Evolutionary conservation across 2,329 filamentous ascomycete species (phyloP).

Genomic region (Paraphaeosphaeria sporulosa): DNA sequence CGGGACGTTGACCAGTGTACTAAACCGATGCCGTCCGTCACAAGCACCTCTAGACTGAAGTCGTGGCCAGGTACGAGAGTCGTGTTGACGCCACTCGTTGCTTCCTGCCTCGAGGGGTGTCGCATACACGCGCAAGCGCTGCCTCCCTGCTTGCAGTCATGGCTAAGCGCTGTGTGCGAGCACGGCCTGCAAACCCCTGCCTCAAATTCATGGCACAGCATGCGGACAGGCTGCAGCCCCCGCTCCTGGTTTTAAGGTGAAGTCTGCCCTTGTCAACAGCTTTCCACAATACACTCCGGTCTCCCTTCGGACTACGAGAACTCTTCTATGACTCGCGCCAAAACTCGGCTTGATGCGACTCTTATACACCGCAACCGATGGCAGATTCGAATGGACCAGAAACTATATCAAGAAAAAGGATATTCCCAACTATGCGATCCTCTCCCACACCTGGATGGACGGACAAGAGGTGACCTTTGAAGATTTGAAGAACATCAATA

Average conservation of each 20-base stretch:
- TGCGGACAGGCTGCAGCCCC: conserved; percentile 19
- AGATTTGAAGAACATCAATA: not conserved
- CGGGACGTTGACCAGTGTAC: no score
- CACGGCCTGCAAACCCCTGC: no score
- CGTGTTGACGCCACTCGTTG: no score
- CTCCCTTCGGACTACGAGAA: conserved; percentile 17
- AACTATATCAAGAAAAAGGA: not conserved
- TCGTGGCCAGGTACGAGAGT: no score
- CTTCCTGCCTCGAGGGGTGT: no score
- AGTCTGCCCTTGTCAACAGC: conserved; percentile 17
- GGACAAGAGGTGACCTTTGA: conserved; percentile 8
- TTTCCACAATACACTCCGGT: conserved; percentile 10
- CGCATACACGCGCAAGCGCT: no score
- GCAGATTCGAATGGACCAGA: conserved; percentile 11
- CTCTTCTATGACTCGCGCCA: conserved; percentile 15
- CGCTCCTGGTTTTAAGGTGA: conserved; percentile 9
- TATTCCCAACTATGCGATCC: conserved; percentile 5
- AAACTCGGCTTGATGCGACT: conserved; percentile 20
- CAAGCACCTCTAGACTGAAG: no score
- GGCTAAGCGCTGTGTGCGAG: no score
- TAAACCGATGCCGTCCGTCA: no score
- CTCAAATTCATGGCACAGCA: not conserved
- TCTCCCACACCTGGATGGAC: conserved; percentile 8
- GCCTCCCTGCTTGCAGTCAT: no score
- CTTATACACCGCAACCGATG: conserved; percentile 18